Base-by-base conservation (phyloP, 2,329 filamentous ascomycete genomes). In the Aureobasidium lini region DNA sequence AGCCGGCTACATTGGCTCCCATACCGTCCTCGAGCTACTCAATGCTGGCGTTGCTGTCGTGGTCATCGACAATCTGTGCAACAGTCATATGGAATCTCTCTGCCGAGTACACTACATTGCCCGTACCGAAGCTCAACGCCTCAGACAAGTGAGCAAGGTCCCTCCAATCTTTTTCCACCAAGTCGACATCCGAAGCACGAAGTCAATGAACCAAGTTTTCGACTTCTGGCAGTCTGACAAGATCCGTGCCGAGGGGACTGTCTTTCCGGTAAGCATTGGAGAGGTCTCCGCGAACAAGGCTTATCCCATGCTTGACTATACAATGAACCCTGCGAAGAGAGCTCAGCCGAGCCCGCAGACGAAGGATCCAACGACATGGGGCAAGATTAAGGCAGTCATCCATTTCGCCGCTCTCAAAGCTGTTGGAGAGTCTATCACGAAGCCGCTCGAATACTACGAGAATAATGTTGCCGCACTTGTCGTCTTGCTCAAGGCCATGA, bases 381-480 rank as follows among this genome's bases (percentile, higher is more conserved):
- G 81, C 2, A 76, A 73, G 32, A 84, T 87, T 62, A 73, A 75
- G 0, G 84, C 83, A 0, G 83, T 87, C n/a, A 86, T 88, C 60
- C 85, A 88, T 66, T 87, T 87, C 64, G 85, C 85, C 13, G 85
- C 85, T 1, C 82, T 82, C 75, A 87, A 87, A 68, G 83, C 84
- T 2, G 84, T 87, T 0, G 79, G 79, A 29, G 84, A 88, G 65
- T 86, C 82, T 44, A 86, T 87, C 62, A 70, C 72, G 29, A 73
- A 77, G 60, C 84, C 84, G 0, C 70, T 87, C 59, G 79, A 80
- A 61, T 88, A 88, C 71, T 88, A 87, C 70, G 77, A 78, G 61
- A 88, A 87, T 74, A 88, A 88, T 62, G 83, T 87, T 34, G 81
- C 79, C 64, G 85, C 84, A 0, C 73, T 87, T 5, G 76, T 87